phyloP scores from a whole-genome alignment of 2,329 filamentous ascomycete species.

The Rasamsonia emersonii region DNA sequence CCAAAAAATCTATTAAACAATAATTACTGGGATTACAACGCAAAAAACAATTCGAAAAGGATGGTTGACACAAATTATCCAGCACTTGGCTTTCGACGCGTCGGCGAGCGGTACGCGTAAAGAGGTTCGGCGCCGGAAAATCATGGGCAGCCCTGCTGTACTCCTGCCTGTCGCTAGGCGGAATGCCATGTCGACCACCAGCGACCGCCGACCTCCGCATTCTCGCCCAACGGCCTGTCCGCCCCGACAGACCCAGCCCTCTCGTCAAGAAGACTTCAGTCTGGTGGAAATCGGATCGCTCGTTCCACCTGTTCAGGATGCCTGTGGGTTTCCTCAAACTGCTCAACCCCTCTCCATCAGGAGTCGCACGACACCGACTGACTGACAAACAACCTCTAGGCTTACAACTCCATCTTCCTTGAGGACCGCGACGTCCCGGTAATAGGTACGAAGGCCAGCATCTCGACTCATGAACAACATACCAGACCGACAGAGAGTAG shows the following conservation, averaged over 20 bases:
- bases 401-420: constrained; percentile 96
- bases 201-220: constrained; percentile 7
- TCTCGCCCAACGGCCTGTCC: constrained; percentile 6
- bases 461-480: not conserved
- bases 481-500: not conserved
- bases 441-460: constrained; percentile 43
- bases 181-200: constrained; percentile 19
- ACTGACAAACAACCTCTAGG: constrained; percentile 43
- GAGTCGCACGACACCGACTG: no score
- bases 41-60: not conserved
- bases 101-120: constrained; percentile 36
- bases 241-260: constrained; percentile 4
- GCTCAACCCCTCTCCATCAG: not conserved
- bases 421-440: constrained; percentile 63
- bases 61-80: not conserved
- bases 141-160: constrained; percentile 12
- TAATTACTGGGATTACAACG: no score
- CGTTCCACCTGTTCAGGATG: constrained; percentile 28
- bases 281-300: constrained; percentile 11
- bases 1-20: no score
- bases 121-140: constrained; percentile 34
- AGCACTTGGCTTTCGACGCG: constrained; percentile 14
- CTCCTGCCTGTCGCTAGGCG: constrained; percentile 11
- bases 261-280: constrained; percentile 9
- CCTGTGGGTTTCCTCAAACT: constrained; percentile 29